Evolutionary conservation across 1,284 basidiomycete species (phyloP).

Genomic region (Ganoderma multipileum): DNA sequence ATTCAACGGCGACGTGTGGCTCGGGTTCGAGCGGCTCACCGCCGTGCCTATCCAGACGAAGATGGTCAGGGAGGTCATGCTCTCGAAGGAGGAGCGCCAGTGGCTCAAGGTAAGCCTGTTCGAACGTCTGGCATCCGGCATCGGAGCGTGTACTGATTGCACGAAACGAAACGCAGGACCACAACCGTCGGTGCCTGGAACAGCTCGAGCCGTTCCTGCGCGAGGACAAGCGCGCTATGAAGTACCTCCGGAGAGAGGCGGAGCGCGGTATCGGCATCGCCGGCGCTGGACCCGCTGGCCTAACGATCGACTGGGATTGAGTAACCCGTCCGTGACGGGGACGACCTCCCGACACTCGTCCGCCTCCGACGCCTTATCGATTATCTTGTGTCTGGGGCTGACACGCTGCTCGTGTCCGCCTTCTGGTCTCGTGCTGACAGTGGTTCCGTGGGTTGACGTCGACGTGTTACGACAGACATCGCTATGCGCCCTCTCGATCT

Average conservation of each 20-base stretch:
- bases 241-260: slow-evolving; percentile 82
- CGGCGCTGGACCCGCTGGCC: slow-evolving; percentile 62
- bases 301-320: slow-evolving; percentile 80
- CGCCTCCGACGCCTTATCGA: neutral
- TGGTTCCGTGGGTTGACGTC: slow-evolving; percentile 7
- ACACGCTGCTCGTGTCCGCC: neutral
- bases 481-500: slow-evolving; percentile 1
- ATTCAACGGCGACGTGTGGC: slow-evolving; percentile 79
- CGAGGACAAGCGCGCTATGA: slow-evolving; percentile 81
- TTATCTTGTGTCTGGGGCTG: neutral
- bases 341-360: slow-evolving; percentile 2
- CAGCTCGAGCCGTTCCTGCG: slow-evolving; percentile 77
- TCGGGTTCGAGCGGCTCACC: slow-evolving; percentile 89
- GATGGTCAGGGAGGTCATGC: slow-evolving; percentile 86
- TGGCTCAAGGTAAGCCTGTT: slow-evolving; percentile 80
- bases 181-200: slow-evolving; percentile 83
- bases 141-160: slow-evolving; percentile 6
- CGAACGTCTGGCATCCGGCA: neutral
- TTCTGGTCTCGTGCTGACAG: slow-evolving; percentile 19
- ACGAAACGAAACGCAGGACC: slow-evolving; percentile 55
- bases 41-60: slow-evolving; percentile 93
- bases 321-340: neutral
- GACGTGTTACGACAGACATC: neutral
- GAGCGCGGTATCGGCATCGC: slow-evolving; percentile 75
- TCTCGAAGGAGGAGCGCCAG: slow-evolving; percentile 85